Evolutionary conservation across 495 filamentous ascomycete genomes (phyloP), one percentile per base, ranked within the genome.

Genomic region (Daldinia caldariorum): DNA sequence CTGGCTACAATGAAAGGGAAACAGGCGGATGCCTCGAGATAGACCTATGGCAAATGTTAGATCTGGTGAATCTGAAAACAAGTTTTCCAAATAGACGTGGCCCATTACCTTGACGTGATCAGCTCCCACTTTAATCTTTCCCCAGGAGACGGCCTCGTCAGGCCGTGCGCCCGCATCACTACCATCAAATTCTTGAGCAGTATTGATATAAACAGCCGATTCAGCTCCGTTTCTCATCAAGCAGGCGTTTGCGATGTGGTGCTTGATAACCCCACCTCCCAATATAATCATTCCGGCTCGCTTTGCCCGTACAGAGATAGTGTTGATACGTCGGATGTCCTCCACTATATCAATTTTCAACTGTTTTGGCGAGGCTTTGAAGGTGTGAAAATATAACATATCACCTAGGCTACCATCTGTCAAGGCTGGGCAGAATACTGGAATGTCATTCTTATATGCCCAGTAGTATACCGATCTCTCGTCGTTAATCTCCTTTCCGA

Each of bases 331-430:
- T 18, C 95, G 87, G 57, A 97, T 92, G 72, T 97, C 94, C 58
- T 93, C 90, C 7, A 97, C 89, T 57, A 97, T 94, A 74, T 97
- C 94, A 38, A 97, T 87, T 34, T 87, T 83, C 18, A 99, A 82
- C 76, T 91, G 90, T 66, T 83, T 79, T 1, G 94, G 95, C 13
- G 91, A 92, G 0, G 90, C 81, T 74, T 91, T 92, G 87, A 90
- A 99, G 1, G 93, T 95, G 81, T 98, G 94, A 79, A 97, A 97
- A 77, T 97, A 97, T 26, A 98, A 79, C 96, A 99, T 99, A 76
- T 99, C 95, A 0, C 95, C 96, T 16, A 98, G 80, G 55, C 91
- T 94, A 6, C 95, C 96, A 71, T 99, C 95, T 2, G 96, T 99
- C 67, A 98, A 81, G 8, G 95, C 95, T 0, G 95, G 96, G 74